phyloP scores from a whole-genome alignment of 2,329 filamentous ascomycete genomes.

The Chrysoporthe austroafricana region DNA sequence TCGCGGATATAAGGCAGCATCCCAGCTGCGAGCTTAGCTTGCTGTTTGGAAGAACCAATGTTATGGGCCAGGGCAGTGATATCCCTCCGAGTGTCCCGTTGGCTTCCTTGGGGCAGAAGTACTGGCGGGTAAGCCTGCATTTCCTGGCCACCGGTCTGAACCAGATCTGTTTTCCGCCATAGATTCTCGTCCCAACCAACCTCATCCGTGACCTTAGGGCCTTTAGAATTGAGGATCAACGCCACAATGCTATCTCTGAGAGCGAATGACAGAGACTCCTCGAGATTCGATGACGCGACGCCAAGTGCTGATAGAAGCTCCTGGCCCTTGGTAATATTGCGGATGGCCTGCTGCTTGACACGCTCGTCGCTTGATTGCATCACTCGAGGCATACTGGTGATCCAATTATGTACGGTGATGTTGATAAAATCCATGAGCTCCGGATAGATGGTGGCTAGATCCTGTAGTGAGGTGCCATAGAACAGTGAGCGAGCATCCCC shows the following conservation, averaged over 20 bases:
- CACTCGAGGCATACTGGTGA: slow-evolving; percentile 75
- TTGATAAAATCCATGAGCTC: slow-evolving; percentile 62
- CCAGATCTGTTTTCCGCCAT: slow-evolving; percentile 37
- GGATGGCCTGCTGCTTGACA: slow-evolving; percentile 72
- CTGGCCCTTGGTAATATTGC: slow-evolving; percentile 76
- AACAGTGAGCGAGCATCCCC: slow-evolving; percentile 33
- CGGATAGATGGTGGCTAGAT: slow-evolving; percentile 58
- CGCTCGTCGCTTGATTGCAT: slow-evolving; percentile 85
- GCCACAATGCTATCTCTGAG: slow-evolving; percentile 74
- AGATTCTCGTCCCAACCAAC: slow-evolving; percentile 37
- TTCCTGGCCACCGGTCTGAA: slow-evolving; percentile 29
- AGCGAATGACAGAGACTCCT: slow-evolving; percentile 67
- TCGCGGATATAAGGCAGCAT: slow-evolving; percentile 68
- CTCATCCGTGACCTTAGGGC: slow-evolving; percentile 39
- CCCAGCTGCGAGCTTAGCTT: slow-evolving; percentile 63
- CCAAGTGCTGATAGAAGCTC: slow-evolving; percentile 66
- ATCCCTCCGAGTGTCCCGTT: slow-evolving; percentile 62
- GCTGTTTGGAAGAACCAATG: slow-evolving; percentile 60
- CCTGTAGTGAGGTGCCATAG: slow-evolving; percentile 55
- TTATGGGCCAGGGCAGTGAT: slow-evolving; percentile 61
- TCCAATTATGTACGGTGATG: slow-evolving; percentile 77
- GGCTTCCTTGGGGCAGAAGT: slow-evolving; percentile 66
- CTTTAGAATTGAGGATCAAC: slow-evolving; percentile 42
- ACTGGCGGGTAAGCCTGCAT: slow-evolving; percentile 59
- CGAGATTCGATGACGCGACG: slow-evolving; percentile 67